A percentile compares a stretch with the other conserved stretches of the same genome.
These are phyloP conservation scores for Scortechinia acanthostroma DNA, from an alignment of 2,329 filamentous ascomycete species.

Conservation along the genomic window DNA sequence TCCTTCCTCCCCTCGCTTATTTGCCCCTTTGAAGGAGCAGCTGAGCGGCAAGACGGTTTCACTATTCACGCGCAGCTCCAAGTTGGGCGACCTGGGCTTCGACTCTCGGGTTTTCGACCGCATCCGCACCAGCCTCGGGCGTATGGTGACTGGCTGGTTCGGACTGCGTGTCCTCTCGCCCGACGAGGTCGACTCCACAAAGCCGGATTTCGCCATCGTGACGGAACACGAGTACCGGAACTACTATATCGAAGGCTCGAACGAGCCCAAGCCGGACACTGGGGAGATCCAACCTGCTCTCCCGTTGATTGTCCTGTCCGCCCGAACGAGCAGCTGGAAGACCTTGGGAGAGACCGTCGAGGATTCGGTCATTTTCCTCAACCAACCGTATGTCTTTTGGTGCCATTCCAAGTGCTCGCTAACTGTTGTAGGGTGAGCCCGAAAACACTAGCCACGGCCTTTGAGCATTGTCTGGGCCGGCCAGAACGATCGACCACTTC, in stretches of 20 bases:
- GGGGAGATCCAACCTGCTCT: no score
- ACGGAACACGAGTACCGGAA: slow-evolving; percentile 1
- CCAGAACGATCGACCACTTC: not conserved
- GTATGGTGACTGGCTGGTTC: not conserved
- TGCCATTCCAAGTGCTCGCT: not conserved
- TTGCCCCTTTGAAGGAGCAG: not conserved
- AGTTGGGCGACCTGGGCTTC: not conserved
- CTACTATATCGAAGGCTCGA: not conserved
- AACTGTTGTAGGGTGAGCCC: not conserved
- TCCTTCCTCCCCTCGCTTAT: not conserved
- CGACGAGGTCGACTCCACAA: not conserved
- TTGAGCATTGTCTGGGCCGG: not conserved
- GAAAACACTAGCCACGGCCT: not conserved
- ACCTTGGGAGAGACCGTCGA: not conserved
- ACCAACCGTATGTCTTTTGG: not conserved
- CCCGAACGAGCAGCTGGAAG: not conserved
- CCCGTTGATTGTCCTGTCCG: not conserved
- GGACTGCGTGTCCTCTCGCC: not conserved
- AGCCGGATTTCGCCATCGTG: not conserved
- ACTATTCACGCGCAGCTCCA: not conserved
- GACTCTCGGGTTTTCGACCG: not conserved
- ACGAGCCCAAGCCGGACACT: no score
- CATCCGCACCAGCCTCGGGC: not conserved
- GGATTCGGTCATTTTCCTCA: not conserved
- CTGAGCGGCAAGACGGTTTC: not conserved